Base-by-base conservation (phyloP, 495 filamentous ascomycete genomes). In the Neurospora cerealis region DNA sequence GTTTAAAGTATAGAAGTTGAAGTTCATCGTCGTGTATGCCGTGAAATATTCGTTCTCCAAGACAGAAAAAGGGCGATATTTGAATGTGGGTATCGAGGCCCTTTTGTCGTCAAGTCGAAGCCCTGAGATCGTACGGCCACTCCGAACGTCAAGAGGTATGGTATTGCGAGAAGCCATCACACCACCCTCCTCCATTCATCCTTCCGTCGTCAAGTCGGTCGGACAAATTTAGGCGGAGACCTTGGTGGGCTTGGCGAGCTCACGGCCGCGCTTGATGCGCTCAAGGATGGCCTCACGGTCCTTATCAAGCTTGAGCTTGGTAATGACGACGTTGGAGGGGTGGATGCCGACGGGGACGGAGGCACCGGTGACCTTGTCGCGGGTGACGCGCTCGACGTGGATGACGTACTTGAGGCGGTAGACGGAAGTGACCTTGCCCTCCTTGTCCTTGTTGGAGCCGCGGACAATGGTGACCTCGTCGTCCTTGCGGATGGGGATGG, bases 331-430 rank as follows among this genome's bases (percentile, higher is more conserved):
- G 84, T 98, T 98, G 84, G 90, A 93, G 76, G 96, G 92, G 84
- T 93, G 89, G 84, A 98, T 91, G 81, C 91, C 92, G 82, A 97
- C 85, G 74, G 93, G 94, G 19, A 97, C 93, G 79, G 88, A 90
- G 88, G 96, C 93, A 82, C 95, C 94, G 83, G 93, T 95, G 81
- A 89, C 90, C 90, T 98, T 98, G 85, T 99, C 96, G 81, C 93
- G 91, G 82, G 89, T 88, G 80, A 99, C 89, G 77, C 93, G 92
- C 90, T 97, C 94, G 83, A 97, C 85, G 87, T 97, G 93, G 83
- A 98, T 89, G 81, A 91, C 87, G 86, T 93, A 99, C 87, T 98
- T 98, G 79, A 97, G 92, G 85, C 96, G 95, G 92, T 99, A 98
- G 82, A 97, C 94, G 79, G 90, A 91, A 80, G 90, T 94, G 86